These are phyloP conservation scores for Metschnikowia noctiluminum DNA, from an alignment of 805 yeast genomes.

Conservation along the genomic window DNA sequence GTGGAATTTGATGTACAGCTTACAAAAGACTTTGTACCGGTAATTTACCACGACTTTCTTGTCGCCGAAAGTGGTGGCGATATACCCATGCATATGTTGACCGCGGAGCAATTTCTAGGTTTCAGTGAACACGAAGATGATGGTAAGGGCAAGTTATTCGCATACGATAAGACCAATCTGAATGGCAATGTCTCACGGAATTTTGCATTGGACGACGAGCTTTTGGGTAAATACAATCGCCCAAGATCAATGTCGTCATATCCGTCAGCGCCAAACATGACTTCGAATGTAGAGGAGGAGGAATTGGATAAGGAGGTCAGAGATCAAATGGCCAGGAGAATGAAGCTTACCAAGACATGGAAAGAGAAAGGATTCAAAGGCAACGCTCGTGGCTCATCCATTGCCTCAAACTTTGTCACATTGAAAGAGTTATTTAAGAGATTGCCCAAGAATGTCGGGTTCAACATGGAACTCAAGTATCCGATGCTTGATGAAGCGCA, in stretches of 20 bases:
- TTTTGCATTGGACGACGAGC: slow-evolving; percentile 36
- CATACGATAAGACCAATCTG: slow-evolving; percentile 10
- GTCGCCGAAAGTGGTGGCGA: slow-evolving; percentile 96
- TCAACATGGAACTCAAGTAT: slow-evolving; percentile 91
- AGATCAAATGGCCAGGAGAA: slow-evolving; percentile 51
- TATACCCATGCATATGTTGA: slow-evolving; percentile 90
- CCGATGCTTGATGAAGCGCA: slow-evolving; percentile 95
- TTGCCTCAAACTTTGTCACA: slow-evolving; percentile 90
- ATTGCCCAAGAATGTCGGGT: slow-evolving; percentile 80
- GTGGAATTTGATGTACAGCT: slow-evolving; percentile 96
- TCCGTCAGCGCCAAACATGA: slow-evolving; percentile 32
- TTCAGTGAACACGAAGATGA: slow-evolving; percentile 34
- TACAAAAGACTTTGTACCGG: slow-evolving; percentile 88
- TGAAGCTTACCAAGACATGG: slow-evolving; percentile 86
- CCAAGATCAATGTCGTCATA: slow-evolving; percentile 41
- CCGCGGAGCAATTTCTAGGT: slow-evolving; percentile 81
- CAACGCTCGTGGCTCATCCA: slow-evolving; percentile 82
- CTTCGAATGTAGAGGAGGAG: slow-evolving; percentile 24
- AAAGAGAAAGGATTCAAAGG: slow-evolving; percentile 86
- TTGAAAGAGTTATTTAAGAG: slow-evolving; percentile 78
- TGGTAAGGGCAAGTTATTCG: slow-evolving; percentile 7
- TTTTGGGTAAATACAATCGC: slow-evolving; percentile 29
- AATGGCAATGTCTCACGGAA: slow-evolving; percentile 18
- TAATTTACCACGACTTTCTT: slow-evolving; percentile 88
- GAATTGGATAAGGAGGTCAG: slow-evolving; percentile 37